Conservation (phyloP, 2,329 filamentous ascomycete species). For the Cladophialophora bantiana region DNA sequence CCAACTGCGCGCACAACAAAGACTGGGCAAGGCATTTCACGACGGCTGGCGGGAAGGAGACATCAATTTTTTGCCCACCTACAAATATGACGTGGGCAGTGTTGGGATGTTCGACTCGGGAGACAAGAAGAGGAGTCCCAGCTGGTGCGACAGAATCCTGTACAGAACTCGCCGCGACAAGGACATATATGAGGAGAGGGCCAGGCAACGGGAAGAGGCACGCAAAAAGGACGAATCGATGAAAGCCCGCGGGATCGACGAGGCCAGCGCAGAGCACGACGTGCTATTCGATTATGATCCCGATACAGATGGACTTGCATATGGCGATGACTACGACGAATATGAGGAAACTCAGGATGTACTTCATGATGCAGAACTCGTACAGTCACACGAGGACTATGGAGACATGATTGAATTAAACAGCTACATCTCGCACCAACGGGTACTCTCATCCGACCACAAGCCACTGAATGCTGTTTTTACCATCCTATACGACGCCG, state of each 20-base stretch:
- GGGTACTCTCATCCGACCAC: conserved; percentile 90
- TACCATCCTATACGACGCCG: conserved; percentile 81
- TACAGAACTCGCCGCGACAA: conserved; percentile 79
- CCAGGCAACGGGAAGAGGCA: conserved; percentile 70
- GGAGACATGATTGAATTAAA: conserved; percentile 63
- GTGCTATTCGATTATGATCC: conserved; percentile 92
- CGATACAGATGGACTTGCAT: conserved; percentile 71
- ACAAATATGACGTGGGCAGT: conserved; percentile 97
- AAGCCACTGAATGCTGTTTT: conserved; percentile 89
- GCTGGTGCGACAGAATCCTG: conserved; percentile 95
- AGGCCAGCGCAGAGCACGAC: conserved; percentile 76
- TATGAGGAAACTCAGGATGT: conserved; percentile 55
- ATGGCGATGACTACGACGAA: conserved; percentile 61
- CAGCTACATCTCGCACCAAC: conserved; percentile 86
- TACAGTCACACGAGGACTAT: conserved; percentile 39
- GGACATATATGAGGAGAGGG: conserved; percentile 68
- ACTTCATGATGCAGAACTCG: conserved; percentile 41
- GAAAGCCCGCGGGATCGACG: conserved; percentile 77
- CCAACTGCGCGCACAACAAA: conserved; percentile 78
- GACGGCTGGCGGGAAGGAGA: conserved; percentile 91
- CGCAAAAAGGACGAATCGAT: conserved; percentile 82
- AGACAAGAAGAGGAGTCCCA: conserved; percentile 89
- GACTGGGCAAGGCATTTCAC: conserved; percentile 78
- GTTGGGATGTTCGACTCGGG: conserved; percentile 92
- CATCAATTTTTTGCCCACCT: conserved; percentile 89